Base-by-base conservation (phyloP, 495 filamentous ascomycete species). In the Cercophora newfieldiana region DNA sequence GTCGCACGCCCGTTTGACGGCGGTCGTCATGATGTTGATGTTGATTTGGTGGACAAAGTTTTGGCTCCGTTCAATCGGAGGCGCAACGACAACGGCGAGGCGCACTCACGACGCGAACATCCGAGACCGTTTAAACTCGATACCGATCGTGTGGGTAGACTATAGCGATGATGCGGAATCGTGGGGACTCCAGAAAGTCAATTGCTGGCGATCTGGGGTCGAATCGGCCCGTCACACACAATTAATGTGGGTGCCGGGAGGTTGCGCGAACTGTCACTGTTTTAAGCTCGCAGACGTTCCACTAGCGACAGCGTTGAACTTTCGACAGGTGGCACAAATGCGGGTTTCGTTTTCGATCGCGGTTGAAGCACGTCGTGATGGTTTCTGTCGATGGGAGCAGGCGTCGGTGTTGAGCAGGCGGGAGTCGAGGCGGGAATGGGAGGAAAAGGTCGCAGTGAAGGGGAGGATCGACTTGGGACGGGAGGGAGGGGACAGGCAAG, bases 1-100 rank as follows among this genome's bases (percentile, higher is more conserved):
- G 77, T 92, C 90, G 82, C 90, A 93, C 54, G 90, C 90, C 70
- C 87, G 79, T 74, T 90, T 90, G 66, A 86, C 84, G 63, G 83
- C 83, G 58, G 81, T 77, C 73, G 83, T 79, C 80, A 84, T 85
- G 51, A 25, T 69, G 55, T 16, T 59, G 47, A 56, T 33, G 63
- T 22, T 51, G 48, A 64, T 66, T n/a, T n/a, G n/a, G n/a, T n/a
- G n/a, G n/a, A n/a, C n/a, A 53, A 63, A 60, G 62, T 58, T 22
- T 31, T 50, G 37, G 65, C 51, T 50, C 51, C 51, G 66, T 62
- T 68, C 28, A 55, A 67, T 54, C 65, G 33, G 48, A 59, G 54
- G 58, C 64, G 74, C 68, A 65, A 69, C 68, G 61, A 62, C 18
- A 57, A 61, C 61, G 68, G 62, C 53, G 54, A 67, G 66, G 63